Evolutionary conservation across 2,329 filamentous ascomycete genomes (phyloP), one percentile per base, ranked within the genome.

Genomic region (Colletotrichum endophyticum): DNA sequence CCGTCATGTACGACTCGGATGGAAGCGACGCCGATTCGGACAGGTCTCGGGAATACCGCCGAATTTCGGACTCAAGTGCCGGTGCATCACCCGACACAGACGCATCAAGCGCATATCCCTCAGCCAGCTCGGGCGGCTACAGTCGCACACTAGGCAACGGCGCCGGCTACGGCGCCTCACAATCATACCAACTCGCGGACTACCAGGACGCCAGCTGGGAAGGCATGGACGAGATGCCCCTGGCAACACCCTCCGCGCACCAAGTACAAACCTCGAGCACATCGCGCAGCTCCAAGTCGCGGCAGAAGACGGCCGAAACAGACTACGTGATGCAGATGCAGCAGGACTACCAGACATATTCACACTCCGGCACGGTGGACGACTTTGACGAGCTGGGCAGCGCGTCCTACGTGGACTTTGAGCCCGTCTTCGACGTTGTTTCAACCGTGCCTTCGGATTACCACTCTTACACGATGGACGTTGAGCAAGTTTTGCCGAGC

Each of bases 11-110:
- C 30, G 74, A 76, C 59, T 76, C 74, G 3, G 74, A 76, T 22
- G 74, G 74, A 9, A 76, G 74, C 16, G 74, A 76, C 22, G 70
- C 74, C 22, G 74, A 76, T 25, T 76, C 74, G 9, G 74, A 76
- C 19, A 44, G 59, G 15, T 76, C 74, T 4, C 64, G 74, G 27
- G 74, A 74, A 19, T 76, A 74, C n/a, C 74, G 71, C 8, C 32
- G 70, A 6, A 28, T 76, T 19, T 76, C 74, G 5, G 64, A 64
- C 12, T 76, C 74, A 8, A 76, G 74, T 16, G 70, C 74, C 16
- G 72, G 64, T 15, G 70, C 74, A 8, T 74, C 68, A 0, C 68
- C 74, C 8, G 73, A 71, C 12, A 76, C 74, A 12, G 70, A 76
- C n/a, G 70, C 74, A 15, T 76, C 70, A 6, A 76, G 74, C 64